These are phyloP conservation scores for Herpetospermum pedunculosum DNA, from an alignment of 306 rosid genomes.

Conservation along the genomic window DNA sequence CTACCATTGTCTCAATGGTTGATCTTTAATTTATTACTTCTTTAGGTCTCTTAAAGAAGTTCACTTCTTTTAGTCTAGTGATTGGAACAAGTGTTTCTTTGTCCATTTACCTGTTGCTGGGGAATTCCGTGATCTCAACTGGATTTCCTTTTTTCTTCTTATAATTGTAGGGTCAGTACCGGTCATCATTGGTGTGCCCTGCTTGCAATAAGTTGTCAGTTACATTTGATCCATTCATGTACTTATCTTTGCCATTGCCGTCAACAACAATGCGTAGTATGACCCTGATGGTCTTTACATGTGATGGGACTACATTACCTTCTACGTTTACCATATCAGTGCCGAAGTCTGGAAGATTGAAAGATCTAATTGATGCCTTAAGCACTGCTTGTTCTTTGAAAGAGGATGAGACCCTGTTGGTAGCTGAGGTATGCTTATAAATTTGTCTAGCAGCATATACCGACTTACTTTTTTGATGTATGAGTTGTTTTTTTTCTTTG, in stretches of 20 bases:
- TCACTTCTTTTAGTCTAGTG: background rate
- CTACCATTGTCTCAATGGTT: background rate
- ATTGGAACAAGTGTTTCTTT: background rate
- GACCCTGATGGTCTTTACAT: conserved; percentile 52
- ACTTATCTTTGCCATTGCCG: conserved; percentile 76
- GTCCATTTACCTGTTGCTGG: background rate
- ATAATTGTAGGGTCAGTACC: conserved; percentile 63
- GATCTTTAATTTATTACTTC: background rate
- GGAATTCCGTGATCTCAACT: background rate
- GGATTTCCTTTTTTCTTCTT: background rate
- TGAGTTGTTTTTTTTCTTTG: background rate
- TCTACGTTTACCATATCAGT: conserved; percentile 37
- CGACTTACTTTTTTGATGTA: background rate
- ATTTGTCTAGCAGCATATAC: background rate
- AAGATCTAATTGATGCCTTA: conserved; percentile 53
- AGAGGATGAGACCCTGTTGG: conserved; percentile 61
- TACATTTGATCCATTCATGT: conserved; percentile 92
- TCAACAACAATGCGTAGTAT: conserved; percentile 53
- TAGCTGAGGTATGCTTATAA: conserved; percentile 56
- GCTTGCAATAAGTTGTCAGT: conserved; percentile 58
- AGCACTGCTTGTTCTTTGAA: conserved; percentile 44
- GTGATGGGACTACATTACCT: conserved; percentile 49
- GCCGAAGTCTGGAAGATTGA: conserved; percentile 37
- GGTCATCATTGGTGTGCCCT: conserved; percentile 74
- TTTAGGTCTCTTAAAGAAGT: background rate